Evolutionary conservation across 1,284 basidiomycete species (phyloP), one percentile per base, ranked within the genome.

Genomic region (Naganishia cerealis): DNA sequence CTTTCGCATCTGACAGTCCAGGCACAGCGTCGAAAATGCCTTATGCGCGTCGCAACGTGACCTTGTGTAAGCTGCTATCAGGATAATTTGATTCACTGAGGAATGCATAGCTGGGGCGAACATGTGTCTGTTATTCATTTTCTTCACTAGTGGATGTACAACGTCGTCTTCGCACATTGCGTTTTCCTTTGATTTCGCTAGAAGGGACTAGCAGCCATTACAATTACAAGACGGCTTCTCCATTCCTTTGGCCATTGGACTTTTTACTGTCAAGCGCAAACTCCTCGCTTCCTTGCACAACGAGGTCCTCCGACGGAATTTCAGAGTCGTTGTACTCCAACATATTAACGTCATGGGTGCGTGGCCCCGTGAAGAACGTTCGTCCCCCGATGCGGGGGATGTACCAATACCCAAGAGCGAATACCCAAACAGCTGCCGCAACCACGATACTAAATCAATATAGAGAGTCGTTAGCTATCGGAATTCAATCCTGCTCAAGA

Each of bases 361-460:
- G 29, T 18, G 71, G 71, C 5, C 71, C 71, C 5, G 39, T 46
- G 74, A 77, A 78, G 72, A 76, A 78, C 0, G 77, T 78, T 59
- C 73, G 74, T 50, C 77, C 77, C 15, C 77, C 77, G 43, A 75
- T 75, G 39, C 71, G 72, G 29, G 77, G 77, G 48, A 75, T 55
- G 68, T 69, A 76, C 68, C 71, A 78, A 69, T 73, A 78, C 0
- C 48, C 71, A 8, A 67, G 67, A 18, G 77, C 76, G 53, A 78
- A 78, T 12, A 70, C 24, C 75, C 76, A 78, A 1, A 75, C 77
- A 3, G 65, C 77, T 2, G 70, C 74, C 6, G 72, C 69, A 16
- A 77, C 77, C 36, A 78, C 71, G 56, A 74, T 63, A 21, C 54
- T 62, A 42, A 7, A 13, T 56, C 6, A n/a, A 24, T 16, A 50